Evolutionary conservation across 352 stramenopile genomes (phyloP).

Genomic region (Phytophthora palmivora): DNA sequence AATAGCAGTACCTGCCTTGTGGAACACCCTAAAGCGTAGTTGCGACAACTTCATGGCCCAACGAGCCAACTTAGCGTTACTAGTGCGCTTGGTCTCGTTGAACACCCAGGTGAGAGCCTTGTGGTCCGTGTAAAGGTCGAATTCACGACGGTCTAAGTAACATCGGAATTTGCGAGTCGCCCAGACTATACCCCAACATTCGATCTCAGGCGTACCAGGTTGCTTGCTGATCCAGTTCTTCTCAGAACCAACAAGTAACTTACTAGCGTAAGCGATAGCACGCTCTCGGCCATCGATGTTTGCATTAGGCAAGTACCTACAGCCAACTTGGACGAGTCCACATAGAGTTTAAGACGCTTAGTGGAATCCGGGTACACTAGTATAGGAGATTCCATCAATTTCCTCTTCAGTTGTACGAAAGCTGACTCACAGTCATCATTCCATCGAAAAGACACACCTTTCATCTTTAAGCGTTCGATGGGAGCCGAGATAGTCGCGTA

Average conservation of each 20-base stretch:
- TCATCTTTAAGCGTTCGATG: too few relatives aligned
- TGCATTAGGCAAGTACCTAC: conserved; percentile 12
- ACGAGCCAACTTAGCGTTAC: neutral
- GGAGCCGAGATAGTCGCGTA: too few relatives aligned
- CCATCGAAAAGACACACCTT: neutral
- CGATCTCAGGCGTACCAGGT: conserved; percentile 1
- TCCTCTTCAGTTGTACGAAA: neutral
- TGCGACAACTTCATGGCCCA: conserved; percentile 7
- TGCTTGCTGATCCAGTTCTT: conserved; percentile 3
- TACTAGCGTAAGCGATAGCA: neutral
- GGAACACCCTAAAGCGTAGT: neutral
- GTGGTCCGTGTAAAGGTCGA: too few relatives aligned
- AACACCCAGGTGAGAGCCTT: conserved; percentile 3
- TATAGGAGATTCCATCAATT: conserved; percentile 2
- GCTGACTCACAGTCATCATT: neutral
- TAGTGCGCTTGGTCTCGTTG: neutral
- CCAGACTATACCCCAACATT: conserved; percentile 6
- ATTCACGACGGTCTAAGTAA: too few relatives aligned
- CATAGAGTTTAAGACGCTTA: conserved; percentile 11
- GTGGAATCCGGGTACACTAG: conserved; percentile 4
- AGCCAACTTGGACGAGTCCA: neutral
- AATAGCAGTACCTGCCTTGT: too few relatives aligned
- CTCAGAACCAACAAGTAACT: neutral
- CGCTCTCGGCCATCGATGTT: conserved; percentile 3
- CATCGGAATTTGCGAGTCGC: too few relatives aligned